Base-by-base conservation (phyloP, 768 basidiomycete genomes). In the Asterophora lycoperdoides region DNA sequence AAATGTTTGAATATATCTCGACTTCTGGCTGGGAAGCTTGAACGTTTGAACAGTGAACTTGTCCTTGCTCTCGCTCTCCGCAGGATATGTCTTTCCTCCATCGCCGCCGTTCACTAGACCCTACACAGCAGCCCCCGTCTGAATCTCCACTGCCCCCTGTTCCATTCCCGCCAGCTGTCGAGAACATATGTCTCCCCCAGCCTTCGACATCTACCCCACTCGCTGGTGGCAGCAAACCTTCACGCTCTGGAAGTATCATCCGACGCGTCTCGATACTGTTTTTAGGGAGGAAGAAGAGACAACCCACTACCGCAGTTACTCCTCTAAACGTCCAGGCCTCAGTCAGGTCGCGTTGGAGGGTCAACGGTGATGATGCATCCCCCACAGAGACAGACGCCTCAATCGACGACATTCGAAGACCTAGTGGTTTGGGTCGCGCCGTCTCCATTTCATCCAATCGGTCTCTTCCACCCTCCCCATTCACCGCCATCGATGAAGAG, bases 361-460 rank as follows among this genome's bases (percentile, higher is more conserved):
- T 52, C 36, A 41, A 41, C 15, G 49, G 34, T 26, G 48, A 51
- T 29, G 46, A 35, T 26, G 30, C 51, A 30, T 57, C 57, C 8
- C 46, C 49, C 10, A 52, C 55, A 17, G 58, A 57, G 11, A 48
- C 50, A n/a, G 56, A 59, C 1, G 49, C 49, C 14, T 57, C 58
- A 8, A 44, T 57, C 6, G 71, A 73, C 40, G 73, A 76, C 28
- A 76, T 76, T 44, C 71, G 75, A 20, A 56, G 70, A 37, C 75
- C 75, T 6, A 76, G 75, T 55, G 75, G 73, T 5, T 58, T 76
- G 10, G 75, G 75, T 18, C 65, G 70, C 28, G 60, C 70, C 6
- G 65, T 61, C 0, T 70, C 73, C 2, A 56, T 72, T 14, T 60
- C 58, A 0, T 72, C 71, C 5, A 62, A 66, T 29, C 60, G 59